Conservation (phyloP, 345 rosid genomes). For the Sonneratia alba region DNA sequence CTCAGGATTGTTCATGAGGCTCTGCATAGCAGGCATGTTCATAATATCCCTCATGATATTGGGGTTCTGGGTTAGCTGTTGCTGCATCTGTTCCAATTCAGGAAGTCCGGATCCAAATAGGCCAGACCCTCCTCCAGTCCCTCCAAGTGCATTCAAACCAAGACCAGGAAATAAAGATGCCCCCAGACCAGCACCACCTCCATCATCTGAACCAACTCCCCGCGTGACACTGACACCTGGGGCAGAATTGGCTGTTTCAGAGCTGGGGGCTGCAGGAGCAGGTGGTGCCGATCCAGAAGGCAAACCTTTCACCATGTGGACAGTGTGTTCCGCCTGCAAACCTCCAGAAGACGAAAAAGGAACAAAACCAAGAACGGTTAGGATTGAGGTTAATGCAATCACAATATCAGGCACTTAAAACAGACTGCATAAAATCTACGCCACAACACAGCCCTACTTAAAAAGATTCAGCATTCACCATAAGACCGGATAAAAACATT, state of each 20-base stretch:
- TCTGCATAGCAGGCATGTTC: constrained; percentile 80
- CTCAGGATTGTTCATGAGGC: constrained; percentile 78
- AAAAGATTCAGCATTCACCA: not conserved
- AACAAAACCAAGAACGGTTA: constrained; percentile 3
- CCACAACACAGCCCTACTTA: not conserved
- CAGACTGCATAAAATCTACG: not conserved
- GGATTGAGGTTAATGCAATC: not conserved
- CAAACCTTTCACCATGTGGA: constrained; percentile 86
- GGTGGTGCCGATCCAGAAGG: constrained; percentile 46
- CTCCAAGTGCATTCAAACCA: constrained; percentile 50
- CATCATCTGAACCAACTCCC: constrained; percentile 51
- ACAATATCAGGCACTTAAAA: not conserved
- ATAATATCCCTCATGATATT: constrained; percentile 74
- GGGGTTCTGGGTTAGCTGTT: constrained; percentile 71
- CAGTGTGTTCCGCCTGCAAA: constrained; percentile 83
- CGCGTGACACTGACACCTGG: constrained; percentile 43
- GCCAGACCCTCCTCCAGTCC: constrained; percentile 40
- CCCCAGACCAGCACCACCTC: constrained; percentile 44
- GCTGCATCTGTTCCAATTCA: constrained; percentile 75
- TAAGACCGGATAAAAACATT: not conserved
- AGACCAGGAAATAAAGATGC: constrained; percentile 70
- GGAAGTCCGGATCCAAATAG: constrained; percentile 57
- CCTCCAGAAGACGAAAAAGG: constrained; percentile 30
- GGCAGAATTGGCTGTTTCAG: constrained; percentile 32
- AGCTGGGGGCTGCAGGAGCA: constrained; percentile 33